Percentiles rank a stretch among this genome's conserved stretches.
phyloP scores from a whole-genome alignment of 768 basidiomycete species.

The Rhodocollybia butyracea region DNA sequence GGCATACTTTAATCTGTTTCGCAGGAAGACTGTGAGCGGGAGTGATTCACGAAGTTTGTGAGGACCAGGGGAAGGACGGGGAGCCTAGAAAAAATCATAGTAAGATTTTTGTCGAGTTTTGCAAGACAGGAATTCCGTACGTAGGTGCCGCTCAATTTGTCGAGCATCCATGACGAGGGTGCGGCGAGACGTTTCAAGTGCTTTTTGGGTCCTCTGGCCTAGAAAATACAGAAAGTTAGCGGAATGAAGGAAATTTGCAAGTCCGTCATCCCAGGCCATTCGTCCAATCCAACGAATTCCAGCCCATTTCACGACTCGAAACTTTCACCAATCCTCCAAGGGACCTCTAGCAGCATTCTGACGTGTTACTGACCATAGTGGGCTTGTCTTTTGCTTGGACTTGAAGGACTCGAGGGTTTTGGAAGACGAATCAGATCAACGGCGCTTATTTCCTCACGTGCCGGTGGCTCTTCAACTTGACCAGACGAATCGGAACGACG shows the following conservation, averaged over 20 bases:
- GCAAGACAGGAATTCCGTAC: constrained; percentile 44
- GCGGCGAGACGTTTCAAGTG: constrained; percentile 97
- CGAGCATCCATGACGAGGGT: constrained; percentile 99
- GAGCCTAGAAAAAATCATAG: constrained; percentile 55
- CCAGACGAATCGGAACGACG: too few species aligned
- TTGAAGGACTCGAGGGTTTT: constrained; percentile 4
- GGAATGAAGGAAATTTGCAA: constrained; percentile 6
- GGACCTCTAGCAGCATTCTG: not conserved
- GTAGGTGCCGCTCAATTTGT: constrained; percentile 95
- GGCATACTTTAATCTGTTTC: constrained; percentile 99
- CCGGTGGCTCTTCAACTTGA: too few species aligned
- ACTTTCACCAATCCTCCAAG: not conserved
- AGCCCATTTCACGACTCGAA: constrained; percentile 12
- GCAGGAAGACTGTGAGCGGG: constrained; percentile 94
- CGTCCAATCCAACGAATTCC: constrained; percentile 38
- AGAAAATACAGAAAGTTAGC: constrained; percentile 21
- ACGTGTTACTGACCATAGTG: constrained; percentile 43
- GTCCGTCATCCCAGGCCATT: constrained; percentile 35
- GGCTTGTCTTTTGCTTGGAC: constrained; percentile 19
- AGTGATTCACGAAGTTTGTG: constrained; percentile 99
- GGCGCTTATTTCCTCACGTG: not conserved
- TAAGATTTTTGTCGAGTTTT: not conserved
- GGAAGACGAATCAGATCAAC: not conserved
- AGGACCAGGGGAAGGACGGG: constrained; percentile 96
- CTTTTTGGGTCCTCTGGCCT: constrained; percentile 99